Conservation (phyloP, 352 stramenopile genomes). For the Globisporangium polare region DNA sequence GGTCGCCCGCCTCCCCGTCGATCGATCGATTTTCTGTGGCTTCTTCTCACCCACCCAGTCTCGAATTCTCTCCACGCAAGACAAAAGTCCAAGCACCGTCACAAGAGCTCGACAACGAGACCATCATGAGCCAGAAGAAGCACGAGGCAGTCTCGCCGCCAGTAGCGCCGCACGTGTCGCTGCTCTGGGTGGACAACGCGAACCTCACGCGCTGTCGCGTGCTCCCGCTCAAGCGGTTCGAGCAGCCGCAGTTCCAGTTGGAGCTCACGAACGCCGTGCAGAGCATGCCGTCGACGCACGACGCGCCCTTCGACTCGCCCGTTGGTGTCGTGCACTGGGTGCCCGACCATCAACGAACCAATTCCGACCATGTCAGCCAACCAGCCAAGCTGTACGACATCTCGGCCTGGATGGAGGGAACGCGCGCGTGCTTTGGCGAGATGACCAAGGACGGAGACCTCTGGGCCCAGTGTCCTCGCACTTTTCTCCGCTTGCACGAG, state of each 20-base stretch:
- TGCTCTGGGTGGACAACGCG: conserved; percentile 26
- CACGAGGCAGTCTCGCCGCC: background rate
- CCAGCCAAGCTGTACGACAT: conserved; percentile 4
- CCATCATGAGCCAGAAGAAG: conserved; percentile 5
- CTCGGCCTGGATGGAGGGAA: conserved; percentile 16
- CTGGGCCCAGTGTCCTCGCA: conserved; percentile 25
- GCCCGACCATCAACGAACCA: background rate
- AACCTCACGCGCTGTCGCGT: conserved; percentile 25
- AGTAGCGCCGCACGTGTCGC: conserved; percentile 6
- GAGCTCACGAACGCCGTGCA: conserved; percentile 23
- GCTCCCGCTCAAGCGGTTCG: conserved; percentile 15
- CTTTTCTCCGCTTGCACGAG: conserved; percentile 21
- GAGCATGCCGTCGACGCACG: conserved; percentile 21
- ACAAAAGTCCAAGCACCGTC: background rate
- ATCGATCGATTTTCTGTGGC: too few relatives aligned
- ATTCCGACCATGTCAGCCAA: background rate
- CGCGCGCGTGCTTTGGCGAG: conserved; percentile 22
- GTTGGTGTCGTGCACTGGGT: conserved; percentile 21
- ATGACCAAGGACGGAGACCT: conserved; percentile 15
- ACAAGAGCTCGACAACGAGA: background rate
- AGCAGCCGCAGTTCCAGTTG: conserved; percentile 10
- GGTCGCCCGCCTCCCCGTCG: too few relatives aligned
- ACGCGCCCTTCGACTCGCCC: conserved; percentile 18
- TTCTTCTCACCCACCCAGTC: too few relatives aligned
- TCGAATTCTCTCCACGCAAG: background rate